phyloP scores from a whole-genome alignment of 805 yeast species.

The Teunomyces pallodes region DNA sequence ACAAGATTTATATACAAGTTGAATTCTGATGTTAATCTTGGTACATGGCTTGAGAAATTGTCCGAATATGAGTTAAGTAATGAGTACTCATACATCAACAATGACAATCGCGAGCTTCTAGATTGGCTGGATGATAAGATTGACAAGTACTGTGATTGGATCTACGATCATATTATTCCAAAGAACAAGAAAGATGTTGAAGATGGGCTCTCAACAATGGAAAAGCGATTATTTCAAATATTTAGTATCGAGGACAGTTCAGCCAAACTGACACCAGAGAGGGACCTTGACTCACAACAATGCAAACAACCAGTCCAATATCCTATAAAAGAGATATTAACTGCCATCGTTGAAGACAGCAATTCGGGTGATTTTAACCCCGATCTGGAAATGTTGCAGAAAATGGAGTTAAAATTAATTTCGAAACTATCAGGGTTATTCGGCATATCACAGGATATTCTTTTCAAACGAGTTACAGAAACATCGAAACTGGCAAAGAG shows the following conservation, averaged over 20 bases:
- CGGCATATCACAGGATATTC: background rate
- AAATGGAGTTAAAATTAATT: background rate
- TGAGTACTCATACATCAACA: slow-evolving; percentile 12
- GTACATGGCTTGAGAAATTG: slow-evolving; percentile 18
- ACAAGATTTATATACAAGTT: slow-evolving; percentile 25
- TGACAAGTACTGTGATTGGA: slow-evolving; percentile 51
- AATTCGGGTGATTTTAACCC: background rate
- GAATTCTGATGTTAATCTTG: slow-evolving; percentile 10
- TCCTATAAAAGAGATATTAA: background rate
- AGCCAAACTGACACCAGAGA: background rate
- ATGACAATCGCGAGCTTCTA: slow-evolving; percentile 29
- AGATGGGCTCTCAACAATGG: slow-evolving; percentile 23
- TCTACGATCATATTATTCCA: slow-evolving; percentile 33
- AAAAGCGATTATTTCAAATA: slow-evolving; percentile 30
- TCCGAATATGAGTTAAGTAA: slow-evolving; percentile 16
- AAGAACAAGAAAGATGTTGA: slow-evolving; percentile 13
- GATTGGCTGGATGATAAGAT: slow-evolving; percentile 49
- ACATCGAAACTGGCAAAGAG: background rate
- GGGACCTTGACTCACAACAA: background rate
- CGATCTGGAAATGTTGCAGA: background rate
- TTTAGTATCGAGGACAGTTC: slow-evolving; percentile 21
- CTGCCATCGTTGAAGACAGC: background rate
- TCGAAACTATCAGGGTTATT: background rate
- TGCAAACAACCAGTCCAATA: background rate
- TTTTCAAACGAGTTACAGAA: background rate